Percentiles rank a stretch among this genome's conserved stretches.
Evolutionary conservation across 441 rosid genomes (phyloP).

Genomic region (Omphalea diandra): DNA sequence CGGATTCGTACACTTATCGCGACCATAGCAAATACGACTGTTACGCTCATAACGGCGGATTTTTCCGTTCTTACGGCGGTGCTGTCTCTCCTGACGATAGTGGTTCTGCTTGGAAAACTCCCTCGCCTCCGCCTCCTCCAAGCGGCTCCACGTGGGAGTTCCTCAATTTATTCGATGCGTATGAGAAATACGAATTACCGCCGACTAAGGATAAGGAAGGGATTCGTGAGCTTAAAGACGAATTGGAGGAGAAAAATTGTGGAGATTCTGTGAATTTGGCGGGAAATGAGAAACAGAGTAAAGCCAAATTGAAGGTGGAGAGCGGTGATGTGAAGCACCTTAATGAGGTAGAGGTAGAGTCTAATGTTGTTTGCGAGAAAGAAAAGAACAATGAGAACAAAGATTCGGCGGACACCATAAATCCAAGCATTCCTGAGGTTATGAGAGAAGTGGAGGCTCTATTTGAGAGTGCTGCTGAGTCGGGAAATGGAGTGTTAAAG

Average conservation of each 20-base stretch:
- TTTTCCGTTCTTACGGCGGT: conserved; percentile 6
- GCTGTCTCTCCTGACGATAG: conserved; percentile 43
- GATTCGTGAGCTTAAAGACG: conserved; percentile 70
- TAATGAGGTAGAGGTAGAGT: too few relatives aligned
- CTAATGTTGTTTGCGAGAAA: conserved; percentile 38
- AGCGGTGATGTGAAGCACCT: conserved; percentile 12
- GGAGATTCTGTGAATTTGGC: conserved; percentile 27
- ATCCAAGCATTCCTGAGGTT: conserved; percentile 22
- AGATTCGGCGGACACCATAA: conserved; percentile 13
- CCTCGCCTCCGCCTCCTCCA: conserved; percentile 82
- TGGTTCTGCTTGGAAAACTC: conserved; percentile 57
- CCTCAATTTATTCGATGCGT: conserved; percentile 55
- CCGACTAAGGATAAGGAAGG: conserved; percentile 64
- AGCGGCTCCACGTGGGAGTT: conserved; percentile 71
- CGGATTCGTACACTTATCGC: conserved; percentile 33
- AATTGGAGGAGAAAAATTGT: conserved; percentile 50
- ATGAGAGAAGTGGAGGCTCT: conserved; percentile 46
- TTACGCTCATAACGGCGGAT: conserved; percentile 2
- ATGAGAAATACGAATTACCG: conserved; percentile 56
- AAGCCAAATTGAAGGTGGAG: not conserved
- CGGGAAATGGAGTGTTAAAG: conserved; percentile 67
- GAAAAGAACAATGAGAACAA: conserved; percentile 39
- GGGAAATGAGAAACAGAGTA: conserved; percentile 29
- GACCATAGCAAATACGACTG: too few relatives aligned
- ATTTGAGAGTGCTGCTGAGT: conserved; percentile 68